phyloP scores from a whole-genome alignment of 2,329 filamentous ascomycete species.

The Nigrospora sphaerica region DNA sequence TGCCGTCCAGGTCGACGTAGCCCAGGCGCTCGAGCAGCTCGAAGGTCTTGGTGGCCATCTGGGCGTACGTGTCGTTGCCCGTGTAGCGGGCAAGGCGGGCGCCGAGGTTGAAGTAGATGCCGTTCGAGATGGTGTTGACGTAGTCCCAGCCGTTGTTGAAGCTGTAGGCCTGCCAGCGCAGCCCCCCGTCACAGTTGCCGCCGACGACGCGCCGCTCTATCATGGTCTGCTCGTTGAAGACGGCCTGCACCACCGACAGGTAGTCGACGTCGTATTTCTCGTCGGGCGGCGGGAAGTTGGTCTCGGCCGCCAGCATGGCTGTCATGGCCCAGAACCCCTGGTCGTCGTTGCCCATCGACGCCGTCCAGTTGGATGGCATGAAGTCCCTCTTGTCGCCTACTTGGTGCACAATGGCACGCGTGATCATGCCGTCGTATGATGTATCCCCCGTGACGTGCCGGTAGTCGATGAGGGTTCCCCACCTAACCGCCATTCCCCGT shows the following conservation, averaged over 20 bases:
- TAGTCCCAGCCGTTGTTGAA: conserved; percentile 61
- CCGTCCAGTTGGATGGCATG: conserved; percentile 39
- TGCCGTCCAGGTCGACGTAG: conserved; percentile 47
- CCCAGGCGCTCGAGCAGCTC: conserved; percentile 46
- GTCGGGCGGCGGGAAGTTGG: conserved; percentile 39
- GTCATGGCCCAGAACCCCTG: conserved; percentile 53
- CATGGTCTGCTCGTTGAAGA: conserved; percentile 43
- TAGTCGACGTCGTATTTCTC: conserved; percentile 32
- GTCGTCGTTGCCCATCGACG: conserved; percentile 48
- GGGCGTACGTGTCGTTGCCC: conserved; percentile 45
- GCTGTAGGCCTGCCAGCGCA: conserved; percentile 61
- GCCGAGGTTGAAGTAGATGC: conserved; percentile 40
- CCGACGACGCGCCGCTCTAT: conserved; percentile 32
- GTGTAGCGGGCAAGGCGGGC: conserved; percentile 58
- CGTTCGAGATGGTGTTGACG: conserved; percentile 49
- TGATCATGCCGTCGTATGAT: conserved; percentile 37
- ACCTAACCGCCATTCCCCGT: not conserved
- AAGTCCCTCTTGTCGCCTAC: conserved; percentile 38
- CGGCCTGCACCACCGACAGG: conserved; percentile 49
- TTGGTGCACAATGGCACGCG: conserved; percentile 37
- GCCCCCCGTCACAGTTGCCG: conserved; percentile 49
- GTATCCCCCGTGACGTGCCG: conserved; percentile 35
- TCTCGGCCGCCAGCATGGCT: conserved; percentile 49
- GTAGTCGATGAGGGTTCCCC: conserved; percentile 29
- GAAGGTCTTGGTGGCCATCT: conserved; percentile 48